Percentiles rank a stretch among this genome's conserved stretches.
phyloP scores from a whole-genome alignment of 768 basidiomycete species.

The Mycena indigotica region DNA sequence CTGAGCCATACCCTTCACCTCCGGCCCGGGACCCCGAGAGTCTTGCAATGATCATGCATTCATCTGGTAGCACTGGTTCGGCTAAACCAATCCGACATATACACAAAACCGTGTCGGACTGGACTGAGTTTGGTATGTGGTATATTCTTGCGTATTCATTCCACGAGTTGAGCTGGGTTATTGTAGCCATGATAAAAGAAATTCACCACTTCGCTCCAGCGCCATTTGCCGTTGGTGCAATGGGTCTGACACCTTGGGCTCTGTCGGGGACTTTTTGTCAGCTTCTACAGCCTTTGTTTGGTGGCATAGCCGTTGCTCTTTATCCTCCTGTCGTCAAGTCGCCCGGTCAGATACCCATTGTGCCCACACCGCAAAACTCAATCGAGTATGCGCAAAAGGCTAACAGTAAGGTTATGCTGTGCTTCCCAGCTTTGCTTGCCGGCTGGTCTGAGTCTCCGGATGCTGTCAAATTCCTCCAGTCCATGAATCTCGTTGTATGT shows the following conservation, averaged over 20 bases:
- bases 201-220: constrained; percentile 13
- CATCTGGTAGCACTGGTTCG: constrained; percentile 44
- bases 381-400: constrained; percentile 29
- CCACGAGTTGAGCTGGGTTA: not conserved
- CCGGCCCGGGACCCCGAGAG: constrained; percentile 34
- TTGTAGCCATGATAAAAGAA: constrained; percentile 17
- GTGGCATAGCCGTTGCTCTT: constrained; percentile 20
- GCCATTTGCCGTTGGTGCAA: constrained; percentile 29
- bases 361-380: constrained; percentile 40
- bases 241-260: constrained; percentile 39
- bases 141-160: not conserved
- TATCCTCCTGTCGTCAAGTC: constrained; percentile 31
- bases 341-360: constrained; percentile 29
- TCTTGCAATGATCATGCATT: constrained; percentile 35
- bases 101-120: constrained; percentile 24
- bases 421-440: constrained; percentile 34
- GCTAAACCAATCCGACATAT: constrained; percentile 39
- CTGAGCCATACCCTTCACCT: too few species aligned
- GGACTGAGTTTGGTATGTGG: constrained; percentile 30
- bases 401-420: constrained; percentile 26
- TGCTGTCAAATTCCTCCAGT: constrained; percentile 28
- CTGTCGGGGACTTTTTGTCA: constrained; percentile 29
- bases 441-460: constrained; percentile 30
- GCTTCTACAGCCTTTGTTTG: constrained; percentile 30
- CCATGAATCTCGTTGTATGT: constrained; percentile 34